Base-by-base conservation (phyloP, 179 eudicot species). In the Kewa caespitosa region DNA sequence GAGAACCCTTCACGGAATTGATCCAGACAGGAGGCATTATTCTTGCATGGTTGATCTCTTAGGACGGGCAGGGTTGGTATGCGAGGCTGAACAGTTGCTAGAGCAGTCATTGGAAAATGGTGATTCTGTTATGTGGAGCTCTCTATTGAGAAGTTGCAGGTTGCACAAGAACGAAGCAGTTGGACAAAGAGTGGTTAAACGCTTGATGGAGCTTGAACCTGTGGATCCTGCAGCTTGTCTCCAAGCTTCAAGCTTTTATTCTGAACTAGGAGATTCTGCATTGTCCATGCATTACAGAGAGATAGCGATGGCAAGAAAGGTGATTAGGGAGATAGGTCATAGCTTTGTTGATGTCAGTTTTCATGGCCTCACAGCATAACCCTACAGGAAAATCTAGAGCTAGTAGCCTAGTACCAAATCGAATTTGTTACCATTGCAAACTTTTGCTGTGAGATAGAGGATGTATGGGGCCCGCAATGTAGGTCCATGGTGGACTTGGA, bases 31-130 rank as follows among this genome's bases (percentile, higher is more conserved):
- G 74, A 81, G 77, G 78, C 97, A 90, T 82, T 88, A 81, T 55
- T 80, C 90, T 27, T 92, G 93, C 77, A 84, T 90, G 93, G 86
- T 90, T 71, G 90, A 92, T 87, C 88, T 92, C 76, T 79, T 89
- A 63, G 87, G 95, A 30, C 89, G 90, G 32, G 88, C 87, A 11
- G 93, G 95, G 72, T 83, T 89, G 60, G 78, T 89, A n/a, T 76
- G 69, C 71, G 96, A 92, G 83, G 97, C 91, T 18, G 91, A 88
- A 81, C 82, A 81, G 70, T 79, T 92, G 85, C 60, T 89, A 52
- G 74, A 84, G 73, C 72, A 75, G 68, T 80, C 90, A 46, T 76
- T 77, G 8, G 76, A 61, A 72, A 74, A 76, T 73, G 79, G 75
- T 61, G 86, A 83, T 42, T 32, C 77, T 77, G 78, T 81, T 14